phyloP scores from a whole-genome alignment of 371 early-diverging fungal species.

The Mucor ambiguus region DNA sequence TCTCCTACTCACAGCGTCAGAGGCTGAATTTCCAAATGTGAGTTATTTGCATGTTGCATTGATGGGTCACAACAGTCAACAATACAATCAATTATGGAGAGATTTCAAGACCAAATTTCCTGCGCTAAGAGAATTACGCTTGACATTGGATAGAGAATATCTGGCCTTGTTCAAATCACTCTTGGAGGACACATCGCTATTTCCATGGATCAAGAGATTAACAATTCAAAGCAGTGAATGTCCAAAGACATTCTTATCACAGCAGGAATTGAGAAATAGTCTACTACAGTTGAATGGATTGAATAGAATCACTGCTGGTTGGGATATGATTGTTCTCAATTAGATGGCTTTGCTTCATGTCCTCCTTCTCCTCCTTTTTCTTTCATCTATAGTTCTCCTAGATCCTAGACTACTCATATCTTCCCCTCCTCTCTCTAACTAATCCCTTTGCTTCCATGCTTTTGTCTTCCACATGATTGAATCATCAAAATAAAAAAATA shows the following conservation, averaged over 20 bases:
- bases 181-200: slow-evolving; percentile 24
- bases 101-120: slow-evolving; percentile 27
- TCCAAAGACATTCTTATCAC: slow-evolving; percentile 23
- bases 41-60: slow-evolving; percentile 17
- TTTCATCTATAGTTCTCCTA: neutral
- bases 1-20: slow-evolving; percentile 2
- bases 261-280: slow-evolving; percentile 26
- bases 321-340: slow-evolving; percentile 41
- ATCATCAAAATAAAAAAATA: neutral
- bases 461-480: neutral
- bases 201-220: slow-evolving; percentile 42
- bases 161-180: slow-evolving; percentile 24
- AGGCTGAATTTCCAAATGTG: slow-evolving; percentile 15
- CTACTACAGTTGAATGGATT: slow-evolving; percentile 32
- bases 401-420: neutral
- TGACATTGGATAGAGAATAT: slow-evolving; percentile 17
- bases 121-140: slow-evolving; percentile 19
- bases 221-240: slow-evolving; percentile 27
- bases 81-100: slow-evolving; percentile 16
- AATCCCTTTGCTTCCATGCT: neutral
- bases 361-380: neutral
- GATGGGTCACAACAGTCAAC: neutral
- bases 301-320: slow-evolving; percentile 38
- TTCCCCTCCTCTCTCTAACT: neutral
- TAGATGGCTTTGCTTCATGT: neutral